Percentiles rank a stretch among this genome's conserved stretches.
Evolutionary conservation across 768 basidiomycete genomes (phyloP).

Genomic region (Dioszegia hungarica): DNA sequence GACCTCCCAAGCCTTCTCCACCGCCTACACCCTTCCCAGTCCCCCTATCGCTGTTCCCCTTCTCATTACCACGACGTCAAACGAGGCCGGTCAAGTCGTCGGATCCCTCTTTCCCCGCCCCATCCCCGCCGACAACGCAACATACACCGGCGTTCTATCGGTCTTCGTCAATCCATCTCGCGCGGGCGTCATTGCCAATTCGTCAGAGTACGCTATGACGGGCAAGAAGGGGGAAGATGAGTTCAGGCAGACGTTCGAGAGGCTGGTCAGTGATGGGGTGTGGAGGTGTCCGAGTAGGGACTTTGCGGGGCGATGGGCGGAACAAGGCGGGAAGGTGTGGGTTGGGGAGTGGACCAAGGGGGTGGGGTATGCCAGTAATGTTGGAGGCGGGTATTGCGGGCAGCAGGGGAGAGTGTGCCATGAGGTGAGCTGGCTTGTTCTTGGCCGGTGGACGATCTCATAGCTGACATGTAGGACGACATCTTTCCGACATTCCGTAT

Average conservation of each 20-base stretch:
- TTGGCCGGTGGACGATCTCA: neutral
- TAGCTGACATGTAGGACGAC: constrained; percentile 26
- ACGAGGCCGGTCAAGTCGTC: constrained; percentile 70
- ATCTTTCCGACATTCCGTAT: constrained; percentile 28
- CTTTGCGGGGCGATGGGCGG: constrained; percentile 25
- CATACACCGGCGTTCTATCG: constrained; percentile 15
- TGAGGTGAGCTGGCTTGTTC: constrained; percentile 24
- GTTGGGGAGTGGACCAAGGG: constrained; percentile 41
- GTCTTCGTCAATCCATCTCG: constrained; percentile 16
- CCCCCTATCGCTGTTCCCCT: constrained; percentile 55
- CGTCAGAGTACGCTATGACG: constrained; percentile 19
- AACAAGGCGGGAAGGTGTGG: constrained; percentile 36
- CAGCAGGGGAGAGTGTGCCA: constrained; percentile 37
- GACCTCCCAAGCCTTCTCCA: constrained; percentile 53
- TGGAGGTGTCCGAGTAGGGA: constrained; percentile 35
- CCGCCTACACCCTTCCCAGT: constrained; percentile 58
- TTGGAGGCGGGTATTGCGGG: constrained; percentile 19
- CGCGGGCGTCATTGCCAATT: constrained; percentile 11
- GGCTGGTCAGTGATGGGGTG: constrained; percentile 28
- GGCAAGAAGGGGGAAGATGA: constrained; percentile 2
- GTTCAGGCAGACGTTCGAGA: constrained; percentile 29
- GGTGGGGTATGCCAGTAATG: constrained; percentile 26
- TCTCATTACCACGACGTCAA: constrained; percentile 63
- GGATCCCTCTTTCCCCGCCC: constrained; percentile 39
- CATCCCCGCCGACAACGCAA: constrained; percentile 12